Evolutionary conservation across 139 green algal genomes (phyloP), one percentile per base, ranked within the genome.

Genomic region (Zygnema cylindricum): DNA sequence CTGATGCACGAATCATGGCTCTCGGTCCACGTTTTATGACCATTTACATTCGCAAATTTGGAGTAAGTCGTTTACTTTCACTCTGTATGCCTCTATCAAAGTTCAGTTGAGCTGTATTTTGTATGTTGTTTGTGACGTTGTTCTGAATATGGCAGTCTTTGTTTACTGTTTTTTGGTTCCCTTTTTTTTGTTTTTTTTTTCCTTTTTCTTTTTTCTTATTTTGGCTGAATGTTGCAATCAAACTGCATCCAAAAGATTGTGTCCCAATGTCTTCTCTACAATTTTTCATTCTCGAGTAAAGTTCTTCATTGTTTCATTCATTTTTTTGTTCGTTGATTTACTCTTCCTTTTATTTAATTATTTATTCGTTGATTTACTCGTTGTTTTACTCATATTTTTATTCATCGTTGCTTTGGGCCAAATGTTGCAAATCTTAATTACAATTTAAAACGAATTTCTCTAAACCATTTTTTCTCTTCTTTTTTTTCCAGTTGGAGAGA

Each of bases 1-100:
- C 87, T 0, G 39, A 90, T 49, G 96, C 57, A 0, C 88, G 97
- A 38, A 91, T 98, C 1, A 85, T 92, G 2, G 76, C 84, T 35
- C 39, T 98, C 1, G 94, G 93, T 0, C 94, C 95, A 33, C 90
- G 94, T 41, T 98, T 95, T 92, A 94, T 98, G 75, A 92, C 87
- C 35, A 91, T 94, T 7, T 99, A 95, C 90, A 71, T 98, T 1
- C 92, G 95, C 3, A 82, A 30, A 32, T 54, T 90, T 71, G 86
- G 86, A 77, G 86, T 90, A 42, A 32, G 63, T 36, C 2, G 57
- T 78, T 39, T 57, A 0, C 49, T 63, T 43, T 79, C 71, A 25
- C 71, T 79, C 71, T 49, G 7, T 79, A 43, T 79, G 7, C 11
- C 71, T 79, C 71, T 79, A 3, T 3, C 71, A n/a, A n/a, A n/a